A percentile compares a stretch with the other conserved stretches of the same genome.
These are phyloP conservation scores for Lithospermum erythrorhizon DNA, from an alignment of 257 asterid genomes.

Conservation along the genomic window DNA sequence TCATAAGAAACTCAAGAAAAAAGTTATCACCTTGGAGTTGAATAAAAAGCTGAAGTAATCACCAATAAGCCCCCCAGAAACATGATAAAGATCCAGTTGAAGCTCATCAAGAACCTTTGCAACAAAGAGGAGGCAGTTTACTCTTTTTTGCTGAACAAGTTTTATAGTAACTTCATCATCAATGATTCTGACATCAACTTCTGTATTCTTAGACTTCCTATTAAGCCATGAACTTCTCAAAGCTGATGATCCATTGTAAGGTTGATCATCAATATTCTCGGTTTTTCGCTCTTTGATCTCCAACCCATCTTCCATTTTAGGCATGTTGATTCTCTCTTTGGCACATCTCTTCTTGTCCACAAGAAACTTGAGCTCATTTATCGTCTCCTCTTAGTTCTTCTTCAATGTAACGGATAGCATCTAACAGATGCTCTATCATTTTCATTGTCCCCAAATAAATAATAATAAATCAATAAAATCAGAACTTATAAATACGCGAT, in stretches of 20 bases:
- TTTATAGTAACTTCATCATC: slow-evolving; percentile 83
- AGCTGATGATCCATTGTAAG: slow-evolving; percentile 21
- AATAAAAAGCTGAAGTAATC: slow-evolving; percentile 70
- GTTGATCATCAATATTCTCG: no score
- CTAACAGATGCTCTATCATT: slow-evolving; percentile 21
- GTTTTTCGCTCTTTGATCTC: slow-evolving; percentile 5
- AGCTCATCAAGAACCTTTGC: slow-evolving; percentile 78
- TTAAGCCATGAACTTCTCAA: slow-evolving; percentile 85
- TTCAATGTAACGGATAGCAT: slow-evolving; percentile 23
- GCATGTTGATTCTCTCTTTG: slow-evolving; percentile 51
- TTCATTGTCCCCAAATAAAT: slow-evolving; percentile 22
- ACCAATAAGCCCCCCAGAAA: slow-evolving; percentile 89
- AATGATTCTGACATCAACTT: slow-evolving; percentile 74
- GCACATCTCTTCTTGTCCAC: slow-evolving; percentile 61
- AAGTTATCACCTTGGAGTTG: slow-evolving; percentile 59
- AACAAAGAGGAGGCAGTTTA: slow-evolving; percentile 59
- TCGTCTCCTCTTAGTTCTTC: slow-evolving; percentile 31
- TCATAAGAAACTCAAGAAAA: background rate
- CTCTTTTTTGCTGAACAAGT: slow-evolving; percentile 82
- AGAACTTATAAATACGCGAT: slow-evolving; percentile 7
- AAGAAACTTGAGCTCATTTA: slow-evolving; percentile 16
- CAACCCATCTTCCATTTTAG: slow-evolving; percentile 28
- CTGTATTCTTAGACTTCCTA: slow-evolving; percentile 63
- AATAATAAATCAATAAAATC: background rate
- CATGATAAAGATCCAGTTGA: slow-evolving; percentile 82